Percentiles rank a stretch among this genome's conserved stretches.
These are phyloP conservation scores for Hyphopichia khmerensis DNA, from an alignment of 1,139 yeast species.

Conservation along the genomic window DNA sequence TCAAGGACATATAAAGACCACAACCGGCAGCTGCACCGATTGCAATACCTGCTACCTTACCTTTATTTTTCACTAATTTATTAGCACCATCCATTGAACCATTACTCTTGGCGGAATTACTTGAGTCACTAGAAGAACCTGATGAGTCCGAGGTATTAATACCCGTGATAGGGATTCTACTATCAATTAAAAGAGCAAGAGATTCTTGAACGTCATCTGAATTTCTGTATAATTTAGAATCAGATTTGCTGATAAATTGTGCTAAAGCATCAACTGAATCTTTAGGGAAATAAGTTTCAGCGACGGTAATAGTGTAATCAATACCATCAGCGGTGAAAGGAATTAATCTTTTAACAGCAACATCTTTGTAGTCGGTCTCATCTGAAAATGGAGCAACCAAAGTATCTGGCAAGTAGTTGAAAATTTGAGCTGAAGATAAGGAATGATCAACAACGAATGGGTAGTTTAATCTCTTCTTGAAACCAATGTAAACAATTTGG, in stretches of 20 bases:
- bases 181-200: slow-evolving; percentile 60
- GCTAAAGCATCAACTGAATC: slow-evolving; percentile 45
- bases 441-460: slow-evolving; percentile 69
- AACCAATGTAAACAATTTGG: slow-evolving; percentile 65
- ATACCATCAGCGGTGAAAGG: slow-evolving; percentile 58
- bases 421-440: slow-evolving; percentile 71
- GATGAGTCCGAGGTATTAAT: slow-evolving; percentile 26
- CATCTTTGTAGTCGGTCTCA: slow-evolving; percentile 29
- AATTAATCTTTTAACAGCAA: slow-evolving; percentile 59
- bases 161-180: slow-evolving; percentile 61
- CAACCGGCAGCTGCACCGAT: slow-evolving; percentile 73
- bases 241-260: slow-evolving; percentile 36
- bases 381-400: slow-evolving; percentile 51
- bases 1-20: slow-evolving; percentile 52
- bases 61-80: slow-evolving; percentile 25
- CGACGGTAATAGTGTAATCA: slow-evolving; percentile 67
- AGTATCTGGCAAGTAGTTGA: slow-evolving; percentile 63
- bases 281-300: slow-evolving; percentile 72
- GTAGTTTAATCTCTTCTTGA: slow-evolving; percentile 64
- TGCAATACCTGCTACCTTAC: slow-evolving; percentile 56
- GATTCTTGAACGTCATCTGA: slow-evolving; percentile 45
- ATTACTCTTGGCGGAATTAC: slow-evolving; percentile 17
- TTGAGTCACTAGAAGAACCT: slow-evolving; percentile 15
- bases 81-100: slow-evolving; percentile 44
- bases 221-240: slow-evolving; percentile 52